These are phyloP conservation scores for Ilex aquifolium DNA, from an alignment of 257 asterid genomes.

Conservation along the genomic window DNA sequence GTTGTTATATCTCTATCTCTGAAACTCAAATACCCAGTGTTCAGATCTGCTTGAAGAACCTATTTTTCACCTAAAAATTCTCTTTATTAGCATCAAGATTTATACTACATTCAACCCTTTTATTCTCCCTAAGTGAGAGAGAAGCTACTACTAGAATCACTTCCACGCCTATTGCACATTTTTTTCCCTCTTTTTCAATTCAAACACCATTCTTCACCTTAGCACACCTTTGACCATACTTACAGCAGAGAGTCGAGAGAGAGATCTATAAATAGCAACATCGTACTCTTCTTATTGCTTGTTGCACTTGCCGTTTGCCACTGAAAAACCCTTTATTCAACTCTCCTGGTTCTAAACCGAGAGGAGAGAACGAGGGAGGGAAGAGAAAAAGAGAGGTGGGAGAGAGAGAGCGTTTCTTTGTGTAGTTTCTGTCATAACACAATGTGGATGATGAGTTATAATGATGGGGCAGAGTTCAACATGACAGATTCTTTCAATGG, in stretches of 20 bases:
- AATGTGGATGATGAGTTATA: conserved; percentile 98
- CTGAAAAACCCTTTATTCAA: background rate
- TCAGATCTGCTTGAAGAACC: conserved; percentile 5
- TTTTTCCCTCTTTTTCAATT: no score
- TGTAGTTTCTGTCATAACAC: background rate
- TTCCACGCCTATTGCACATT: no score
- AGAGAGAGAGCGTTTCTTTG: background rate
- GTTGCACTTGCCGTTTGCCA: background rate
- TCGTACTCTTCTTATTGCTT: background rate
- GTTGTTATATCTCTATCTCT: conserved; percentile 43
- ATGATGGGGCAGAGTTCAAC: conserved; percentile 59
- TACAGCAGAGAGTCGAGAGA: background rate
- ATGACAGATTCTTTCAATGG: conserved; percentile 48
- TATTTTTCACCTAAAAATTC: conserved; percentile 7
- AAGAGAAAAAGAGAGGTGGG: background rate
- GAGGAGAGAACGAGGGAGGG: background rate
- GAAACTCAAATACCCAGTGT: conserved; percentile 13
- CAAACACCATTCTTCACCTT: no score
- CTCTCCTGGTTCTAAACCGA: background rate
- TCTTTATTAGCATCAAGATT: conserved; percentile 11
- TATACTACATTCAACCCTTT: background rate
- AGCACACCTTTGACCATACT: no score
- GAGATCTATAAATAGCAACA: background rate
- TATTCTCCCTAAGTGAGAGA: background rate
- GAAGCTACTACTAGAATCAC: background rate